phyloP scores from a whole-genome alignment of 2,329 filamentous ascomycete species.

The Trichoderma sp. region DNA sequence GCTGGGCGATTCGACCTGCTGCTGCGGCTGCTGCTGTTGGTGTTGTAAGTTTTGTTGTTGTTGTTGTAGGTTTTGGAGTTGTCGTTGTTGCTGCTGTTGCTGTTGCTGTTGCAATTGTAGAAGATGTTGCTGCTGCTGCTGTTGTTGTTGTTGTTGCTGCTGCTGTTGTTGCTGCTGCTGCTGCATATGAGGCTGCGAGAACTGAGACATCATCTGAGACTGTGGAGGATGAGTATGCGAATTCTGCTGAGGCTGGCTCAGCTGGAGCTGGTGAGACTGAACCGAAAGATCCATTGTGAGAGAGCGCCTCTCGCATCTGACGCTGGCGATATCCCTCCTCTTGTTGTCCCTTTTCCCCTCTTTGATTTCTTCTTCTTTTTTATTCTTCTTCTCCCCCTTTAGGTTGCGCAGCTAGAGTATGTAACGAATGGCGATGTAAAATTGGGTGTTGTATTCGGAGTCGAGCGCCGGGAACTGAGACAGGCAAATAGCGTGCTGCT shows the following conservation, averaged over 20 bases:
- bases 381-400: background rate
- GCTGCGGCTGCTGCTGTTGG: slow-evolving; percentile 31
- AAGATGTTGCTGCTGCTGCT: slow-evolving; percentile 32
- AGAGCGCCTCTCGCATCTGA: slow-evolving; percentile 36
- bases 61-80: slow-evolving; percentile 32
- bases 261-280: slow-evolving; percentile 36
- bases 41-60: background rate
- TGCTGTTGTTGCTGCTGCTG: slow-evolving; percentile 30
- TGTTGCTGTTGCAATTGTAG: slow-evolving; percentile 27
- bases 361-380: slow-evolving; percentile 3
- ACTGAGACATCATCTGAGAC: slow-evolving; percentile 26
- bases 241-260: slow-evolving; percentile 20
- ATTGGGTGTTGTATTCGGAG: background rate
- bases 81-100: slow-evolving; percentile 18
- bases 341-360: background rate
- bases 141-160: slow-evolving; percentile 33
- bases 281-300: slow-evolving; percentile 41
- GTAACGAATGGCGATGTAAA: slow-evolving; percentile 15
- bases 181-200: slow-evolving; percentile 20
- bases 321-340: slow-evolving; percentile 12
- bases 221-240: slow-evolving; percentile 6
- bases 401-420: background rate
- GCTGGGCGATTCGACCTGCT: slow-evolving; percentile 41
- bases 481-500: background rate
- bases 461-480: background rate